Evolutionary conservation across 2,329 filamentous ascomycete species (phyloP).

Genomic region (Ascochyta viciae-villosae): DNA sequence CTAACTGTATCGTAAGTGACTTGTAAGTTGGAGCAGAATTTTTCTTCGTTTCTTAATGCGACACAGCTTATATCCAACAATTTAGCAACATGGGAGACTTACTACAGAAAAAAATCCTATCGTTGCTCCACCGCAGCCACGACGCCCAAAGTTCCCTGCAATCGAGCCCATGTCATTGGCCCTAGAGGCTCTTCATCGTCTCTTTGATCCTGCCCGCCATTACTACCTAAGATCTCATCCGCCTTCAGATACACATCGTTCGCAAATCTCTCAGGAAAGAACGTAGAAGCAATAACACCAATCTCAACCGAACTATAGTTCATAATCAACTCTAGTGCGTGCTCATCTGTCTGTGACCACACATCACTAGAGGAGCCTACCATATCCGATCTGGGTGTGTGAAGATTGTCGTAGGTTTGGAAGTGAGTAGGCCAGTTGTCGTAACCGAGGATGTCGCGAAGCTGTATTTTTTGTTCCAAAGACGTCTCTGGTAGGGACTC

Average conservation of each 20-base stretch:
- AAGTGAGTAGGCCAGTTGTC: background rate
- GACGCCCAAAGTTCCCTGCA: no score
- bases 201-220: background rate
- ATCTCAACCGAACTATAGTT: background rate
- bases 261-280: background rate
- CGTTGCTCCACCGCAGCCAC: no score
- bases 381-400: background rate
- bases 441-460: background rate
- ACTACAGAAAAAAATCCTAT: no score
- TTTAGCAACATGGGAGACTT: no score
- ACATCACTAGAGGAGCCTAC: background rate
- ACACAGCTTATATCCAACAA: no score
- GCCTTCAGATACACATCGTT: background rate
- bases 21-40: no score
- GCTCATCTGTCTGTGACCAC: background rate
- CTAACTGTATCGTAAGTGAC: no score
- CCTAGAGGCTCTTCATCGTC: background rate
- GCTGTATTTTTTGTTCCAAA: background rate
- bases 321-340: background rate
- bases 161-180: background rate
- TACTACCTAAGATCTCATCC: background rate
- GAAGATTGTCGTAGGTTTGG: background rate
- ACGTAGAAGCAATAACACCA: background rate
- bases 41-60: no score
- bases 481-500: background rate